Evolutionary conservation across 805 yeast species (phyloP).

Genomic region (Wickerhamomyces canadensis): DNA sequence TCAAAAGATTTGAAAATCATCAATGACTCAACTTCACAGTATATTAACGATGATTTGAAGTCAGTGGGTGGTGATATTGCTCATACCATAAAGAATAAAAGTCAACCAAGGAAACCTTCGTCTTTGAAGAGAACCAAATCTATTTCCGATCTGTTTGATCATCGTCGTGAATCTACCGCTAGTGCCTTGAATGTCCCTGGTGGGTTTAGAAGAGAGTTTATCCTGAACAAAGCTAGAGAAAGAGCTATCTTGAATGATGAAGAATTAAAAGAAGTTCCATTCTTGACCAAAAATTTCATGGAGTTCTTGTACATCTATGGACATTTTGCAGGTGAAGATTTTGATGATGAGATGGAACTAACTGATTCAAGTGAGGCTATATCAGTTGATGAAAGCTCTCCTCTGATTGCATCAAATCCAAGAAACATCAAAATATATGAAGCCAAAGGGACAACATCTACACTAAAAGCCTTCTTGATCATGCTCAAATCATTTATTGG

Average conservation of each 20-base stretch:
- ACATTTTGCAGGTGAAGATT: slow-evolving; percentile 80
- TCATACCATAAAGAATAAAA: slow-evolving; percentile 13
- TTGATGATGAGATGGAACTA: slow-evolving; percentile 59
- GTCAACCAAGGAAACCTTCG: slow-evolving; percentile 5
- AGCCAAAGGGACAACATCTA: slow-evolving; percentile 63
- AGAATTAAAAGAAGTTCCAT: slow-evolving; percentile 33
- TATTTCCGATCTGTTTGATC: slow-evolving; percentile 16
- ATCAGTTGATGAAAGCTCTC: slow-evolving; percentile 22
- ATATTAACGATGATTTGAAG: slow-evolving; percentile 15
- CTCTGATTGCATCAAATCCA: slow-evolving; percentile 18
- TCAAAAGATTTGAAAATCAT: slow-evolving; percentile 7
- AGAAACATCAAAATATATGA: slow-evolving; percentile 14
- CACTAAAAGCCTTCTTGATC: slow-evolving; percentile 64
- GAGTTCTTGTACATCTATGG: slow-evolving; percentile 78
- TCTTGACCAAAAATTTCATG: slow-evolving; percentile 64
- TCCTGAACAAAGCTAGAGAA: slow-evolving; percentile 34
- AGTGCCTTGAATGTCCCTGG: slow-evolving; percentile 74
- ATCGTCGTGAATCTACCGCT: slow-evolving; percentile 58
- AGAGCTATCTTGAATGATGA: slow-evolving; percentile 19
- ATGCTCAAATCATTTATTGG: slow-evolving; percentile 73
- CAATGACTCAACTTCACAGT: slow-evolving; percentile 11
- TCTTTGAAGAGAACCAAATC: slow-evolving; percentile 17
- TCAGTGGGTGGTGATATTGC: slow-evolving; percentile 24
- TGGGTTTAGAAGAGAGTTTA: slow-evolving; percentile 71
- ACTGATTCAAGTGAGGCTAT: slow-evolving; percentile 32